Base-by-base conservation (phyloP, 805 yeast species). In the Monosporozyma aerobia region DNA sequence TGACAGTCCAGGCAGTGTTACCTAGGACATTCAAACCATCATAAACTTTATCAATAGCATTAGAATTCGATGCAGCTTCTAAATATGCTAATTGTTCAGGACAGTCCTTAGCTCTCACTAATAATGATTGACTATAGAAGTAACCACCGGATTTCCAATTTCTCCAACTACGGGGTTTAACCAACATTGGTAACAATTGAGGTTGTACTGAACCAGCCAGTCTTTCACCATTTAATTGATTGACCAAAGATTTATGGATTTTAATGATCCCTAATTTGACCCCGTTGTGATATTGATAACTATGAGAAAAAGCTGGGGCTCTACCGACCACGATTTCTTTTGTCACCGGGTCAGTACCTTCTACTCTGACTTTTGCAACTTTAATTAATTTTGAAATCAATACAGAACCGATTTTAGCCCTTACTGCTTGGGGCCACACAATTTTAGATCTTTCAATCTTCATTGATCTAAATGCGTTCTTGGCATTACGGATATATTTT, bases 41-140 rank as follows among this genome's bases (percentile, higher is more conserved):
- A 62, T 83, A 86, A 14, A 94, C 85, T 13, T 74, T 69, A 43
- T 80, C 81, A 54, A 94, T 70, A 48, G 79, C 80, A 9, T 82
- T 80, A 29, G 83, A 75, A 30, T 81, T 82, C 9, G 89, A 80
- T 2, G 97, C 96, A 0, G 95, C 94, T 61, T 81, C 84, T 49
- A 92, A 74, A 64, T 94, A 94, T 0, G 96, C 97, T 27, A 77
- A 68, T 57, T 94, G 97, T 68, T 94, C 99, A 1, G 94, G 88
- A 0, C 95, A 81, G 60, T 87, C 90, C 61, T 80, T 86, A 14
- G 88, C 79, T 65, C 98, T 78, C 59, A 94, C 79, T 41, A 94
- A 71, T 3, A 76, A 69, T 16, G 81, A 76, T 56, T 78, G 81
- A 13, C 85, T 75, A 62, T 81, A 83, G 54, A 79, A 73, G 62